phyloP scores from a whole-genome alignment of 2,329 filamentous ascomycete species.

The Paraphaeosphaeria sporulosa region DNA sequence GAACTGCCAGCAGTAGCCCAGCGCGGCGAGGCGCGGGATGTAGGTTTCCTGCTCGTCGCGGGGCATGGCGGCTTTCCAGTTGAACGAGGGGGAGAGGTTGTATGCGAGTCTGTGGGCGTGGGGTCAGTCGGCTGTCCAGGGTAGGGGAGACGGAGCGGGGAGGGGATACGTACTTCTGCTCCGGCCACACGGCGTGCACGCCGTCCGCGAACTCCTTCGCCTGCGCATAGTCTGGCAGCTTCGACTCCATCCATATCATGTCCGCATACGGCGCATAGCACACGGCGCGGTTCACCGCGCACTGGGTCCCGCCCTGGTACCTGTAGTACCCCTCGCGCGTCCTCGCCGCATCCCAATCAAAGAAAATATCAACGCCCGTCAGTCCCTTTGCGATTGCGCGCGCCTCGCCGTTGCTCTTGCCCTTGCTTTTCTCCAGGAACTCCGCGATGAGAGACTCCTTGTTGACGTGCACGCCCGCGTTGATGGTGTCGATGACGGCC shows the following conservation, averaged over 20 bases:
- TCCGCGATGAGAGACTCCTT: conserved; percentile 72
- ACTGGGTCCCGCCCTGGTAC: conserved; percentile 88
- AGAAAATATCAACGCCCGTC: conserved; percentile 82
- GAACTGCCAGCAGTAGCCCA: conserved; percentile 99
- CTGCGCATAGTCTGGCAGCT: conserved; percentile 89
- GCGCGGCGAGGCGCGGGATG: conserved; percentile 82
- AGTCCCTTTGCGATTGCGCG: conserved; percentile 79
- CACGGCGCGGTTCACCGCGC: conserved; percentile 86
- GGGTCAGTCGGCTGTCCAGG: too few species aligned
- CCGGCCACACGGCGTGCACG: conserved; percentile 92
- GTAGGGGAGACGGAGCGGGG: conserved; percentile 13
- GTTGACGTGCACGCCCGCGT: conserved; percentile 69
- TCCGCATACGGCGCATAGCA: conserved; percentile 94
- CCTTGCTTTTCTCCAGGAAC: conserved; percentile 73
- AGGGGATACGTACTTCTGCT: conserved; percentile 79
- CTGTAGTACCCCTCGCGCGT: conserved; percentile 96
- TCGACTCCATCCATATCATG: conserved; percentile 99
- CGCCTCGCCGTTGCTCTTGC: conserved; percentile 86
- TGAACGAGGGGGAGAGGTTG: conserved; percentile 98
- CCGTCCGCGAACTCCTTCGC: conserved; percentile 92
- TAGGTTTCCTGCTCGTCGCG: conserved; percentile 95
- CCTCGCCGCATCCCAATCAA: conserved; percentile 93
- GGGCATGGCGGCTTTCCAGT: conserved; percentile 98
- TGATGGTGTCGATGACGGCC: conserved; percentile 84
- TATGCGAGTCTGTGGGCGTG: conserved; percentile 76